phyloP scores from a whole-genome alignment of 208 protist species.

The Wallacemonas sp. region DNA sequence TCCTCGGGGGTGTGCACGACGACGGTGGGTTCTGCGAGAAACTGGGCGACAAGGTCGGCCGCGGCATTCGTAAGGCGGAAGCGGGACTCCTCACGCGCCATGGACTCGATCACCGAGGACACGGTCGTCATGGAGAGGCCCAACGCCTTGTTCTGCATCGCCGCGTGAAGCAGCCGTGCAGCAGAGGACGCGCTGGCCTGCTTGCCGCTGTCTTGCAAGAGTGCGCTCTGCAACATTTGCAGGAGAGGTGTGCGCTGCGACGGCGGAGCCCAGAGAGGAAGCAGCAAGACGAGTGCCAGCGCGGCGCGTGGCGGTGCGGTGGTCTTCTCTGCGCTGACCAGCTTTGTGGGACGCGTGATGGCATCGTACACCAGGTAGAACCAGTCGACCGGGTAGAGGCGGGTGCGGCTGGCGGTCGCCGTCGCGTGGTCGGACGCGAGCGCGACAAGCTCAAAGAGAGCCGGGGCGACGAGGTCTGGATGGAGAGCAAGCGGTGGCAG shows the following conservation, averaged over 20 bases:
- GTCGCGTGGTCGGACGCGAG: not conserved
- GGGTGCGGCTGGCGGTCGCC: too few species aligned
- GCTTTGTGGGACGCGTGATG: not conserved
- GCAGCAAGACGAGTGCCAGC: constrained; percentile 22
- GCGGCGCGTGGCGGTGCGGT: not conserved
- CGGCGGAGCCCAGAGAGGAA: constrained; percentile 44
- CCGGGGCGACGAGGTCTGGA: constrained; percentile 8
- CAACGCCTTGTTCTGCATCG: constrained; percentile 20
- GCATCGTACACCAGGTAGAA: constrained; percentile 10
- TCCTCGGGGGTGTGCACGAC: not conserved
- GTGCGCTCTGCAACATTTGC: constrained; percentile 38
- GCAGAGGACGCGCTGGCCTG: not conserved
- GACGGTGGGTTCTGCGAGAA: constrained; percentile 31
- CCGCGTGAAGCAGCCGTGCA: constrained; percentile 24
- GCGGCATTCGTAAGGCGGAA: constrained; percentile 41
- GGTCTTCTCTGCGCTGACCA: not conserved
- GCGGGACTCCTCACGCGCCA: constrained; percentile 64
- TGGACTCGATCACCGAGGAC: constrained; percentile 65
- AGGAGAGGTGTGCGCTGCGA: constrained; percentile 32
- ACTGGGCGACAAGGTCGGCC: constrained; percentile 44
- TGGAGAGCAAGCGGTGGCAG: constrained; percentile 13
- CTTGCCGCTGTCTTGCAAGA: constrained; percentile 11
- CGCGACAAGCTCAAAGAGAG: constrained; percentile 12
- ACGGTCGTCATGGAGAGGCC: constrained; percentile 51
- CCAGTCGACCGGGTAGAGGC: constrained; percentile 13